Percentiles rank a stretch among this genome's conserved stretches.
These are phyloP conservation scores for Suillus weaverae DNA, from an alignment of 768 basidiomycete species.

Conservation along the genomic window DNA sequence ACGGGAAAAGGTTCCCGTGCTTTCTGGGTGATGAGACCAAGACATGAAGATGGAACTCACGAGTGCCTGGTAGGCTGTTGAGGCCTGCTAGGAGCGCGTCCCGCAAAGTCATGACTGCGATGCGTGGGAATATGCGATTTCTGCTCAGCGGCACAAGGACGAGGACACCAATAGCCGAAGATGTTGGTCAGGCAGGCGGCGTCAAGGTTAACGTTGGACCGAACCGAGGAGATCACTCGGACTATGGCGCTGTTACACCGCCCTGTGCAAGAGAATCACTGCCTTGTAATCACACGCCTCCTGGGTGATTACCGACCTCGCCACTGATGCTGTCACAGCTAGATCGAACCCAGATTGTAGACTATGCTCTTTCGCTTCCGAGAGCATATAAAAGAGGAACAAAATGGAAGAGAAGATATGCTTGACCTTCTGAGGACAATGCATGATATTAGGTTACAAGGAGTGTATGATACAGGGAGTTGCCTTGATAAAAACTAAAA, in stretches of 20 bases:
- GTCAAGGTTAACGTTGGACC: neutral
- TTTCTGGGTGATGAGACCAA: constrained; percentile 70
- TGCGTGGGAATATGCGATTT: constrained; percentile 23
- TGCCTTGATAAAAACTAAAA: neutral
- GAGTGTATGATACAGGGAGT: neutral
- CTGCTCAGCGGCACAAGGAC: constrained; percentile 9
- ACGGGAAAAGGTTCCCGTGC: constrained; percentile 70
- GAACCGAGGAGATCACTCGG: neutral
- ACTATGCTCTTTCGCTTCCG: neutral
- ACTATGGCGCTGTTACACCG: neutral
- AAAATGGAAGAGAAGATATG: neutral
- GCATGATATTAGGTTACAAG: neutral
- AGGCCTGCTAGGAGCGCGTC: constrained; percentile 63
- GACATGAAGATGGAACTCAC: constrained; percentile 74
- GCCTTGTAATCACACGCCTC: constrained; percentile 4
- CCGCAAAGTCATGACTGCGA: constrained; percentile 47
- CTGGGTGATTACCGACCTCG: neutral
- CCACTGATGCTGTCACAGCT: neutral
- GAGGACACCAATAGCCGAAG: neutral
- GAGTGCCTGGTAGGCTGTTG: constrained; percentile 57
- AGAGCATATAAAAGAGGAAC: neutral
- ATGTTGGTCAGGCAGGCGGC: neutral
- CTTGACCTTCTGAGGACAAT: neutral
- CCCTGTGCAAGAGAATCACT: neutral
- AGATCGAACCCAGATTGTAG: neutral